Evolutionary conservation across 768 basidiomycete species (phyloP).

Genomic region (Candolleomyces aberdarensis): DNA sequence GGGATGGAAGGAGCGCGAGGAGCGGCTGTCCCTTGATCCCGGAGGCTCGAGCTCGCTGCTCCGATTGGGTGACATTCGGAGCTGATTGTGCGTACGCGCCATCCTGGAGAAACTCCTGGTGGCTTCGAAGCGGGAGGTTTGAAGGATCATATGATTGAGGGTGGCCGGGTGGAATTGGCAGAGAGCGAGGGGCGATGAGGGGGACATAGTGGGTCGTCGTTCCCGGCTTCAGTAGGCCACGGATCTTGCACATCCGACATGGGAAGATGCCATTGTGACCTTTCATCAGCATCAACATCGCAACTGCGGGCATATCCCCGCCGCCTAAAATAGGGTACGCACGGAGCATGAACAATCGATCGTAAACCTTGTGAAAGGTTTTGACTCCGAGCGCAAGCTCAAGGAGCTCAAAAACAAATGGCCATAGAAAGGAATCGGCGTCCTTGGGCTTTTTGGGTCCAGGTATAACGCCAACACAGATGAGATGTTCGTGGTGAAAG

Average conservation of each 20-base stretch:
- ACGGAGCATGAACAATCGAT: constrained; percentile 9
- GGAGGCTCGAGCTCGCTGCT: constrained; percentile 21
- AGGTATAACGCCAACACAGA: constrained; percentile 42
- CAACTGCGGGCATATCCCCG: constrained; percentile 21
- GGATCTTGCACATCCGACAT: constrained; percentile 34
- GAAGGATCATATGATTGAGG: constrained; percentile 19
- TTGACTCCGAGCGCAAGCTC: constrained; percentile 33
- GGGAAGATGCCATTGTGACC: constrained; percentile 38
- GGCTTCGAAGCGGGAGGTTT: constrained; percentile 31
- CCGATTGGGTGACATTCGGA: constrained; percentile 12
- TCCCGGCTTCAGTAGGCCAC: constrained; percentile 15
- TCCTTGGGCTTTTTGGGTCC: constrained; percentile 43
- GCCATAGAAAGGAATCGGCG: constrained; percentile 40
- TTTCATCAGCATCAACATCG: constrained; percentile 31
- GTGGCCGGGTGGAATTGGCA: constrained; percentile 5
- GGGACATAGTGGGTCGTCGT: constrained; percentile 26
- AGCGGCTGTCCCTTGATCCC: too few species aligned
- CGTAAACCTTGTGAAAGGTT: constrained; percentile 21
- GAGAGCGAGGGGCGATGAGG: constrained; percentile 18
- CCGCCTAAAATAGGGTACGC: constrained; percentile 17
- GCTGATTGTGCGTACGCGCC: constrained; percentile 21
- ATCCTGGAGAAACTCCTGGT: constrained; percentile 24
- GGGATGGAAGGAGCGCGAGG: constrained; percentile 26
- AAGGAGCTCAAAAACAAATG: constrained; percentile 35
- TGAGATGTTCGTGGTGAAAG: constrained; percentile 30